Base-by-base conservation (phyloP, 768 basidiomycete species). In the Chiua virens region DNA sequence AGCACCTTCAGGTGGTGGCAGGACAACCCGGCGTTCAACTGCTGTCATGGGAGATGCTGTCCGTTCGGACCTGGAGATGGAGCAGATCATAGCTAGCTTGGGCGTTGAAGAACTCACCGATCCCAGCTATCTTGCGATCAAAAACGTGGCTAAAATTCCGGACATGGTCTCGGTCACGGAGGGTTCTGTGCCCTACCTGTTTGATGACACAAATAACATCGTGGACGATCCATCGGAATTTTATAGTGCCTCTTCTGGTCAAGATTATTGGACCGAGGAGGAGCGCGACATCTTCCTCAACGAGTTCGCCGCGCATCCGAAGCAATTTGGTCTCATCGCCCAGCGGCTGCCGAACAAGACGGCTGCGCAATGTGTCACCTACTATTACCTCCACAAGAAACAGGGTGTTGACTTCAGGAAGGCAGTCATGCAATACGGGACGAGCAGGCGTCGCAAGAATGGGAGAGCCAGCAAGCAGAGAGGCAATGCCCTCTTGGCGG, bases 361-460 rank as follows among this genome's bases (percentile, higher is more conserved):
- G 2, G 75, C 90, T 1, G 76, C 85, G 0, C 89, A 97, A 77
- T 97, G 94, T 64, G 89, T 98, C 41, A 81, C 87, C 43, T 96
- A 84, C 71, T 98, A 98, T 71, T 98, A 98, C 68, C 75, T 96
- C 45, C 90, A 94, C 73, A 98, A 98, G 79, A 92, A 93, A 72
- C 80, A 79, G 59, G 70, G 79, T 34, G 90, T 94, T 63, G 87
- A 94, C 70, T 95, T 93, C 71, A 82, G 89, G 49, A 82, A 85
- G 57, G 82, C 88, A 15, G 77, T 92, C 21, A 73, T 82, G 42
- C 80, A 79, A 58, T 79, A 81, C 55, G 85, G 81, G 14, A 80
- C 83, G 1, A 83, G 80, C 52, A 86, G 86, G 62, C 79, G 87
- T 38, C 80, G 78, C 59, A 77, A 86, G 45, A 71, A 69, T 14